A percentile compares a stretch with the other conserved stretches of the same genome.
phyloP scores from a whole-genome alignment of 306 rosid genomes.

The Cicer pinnatifidum region DNA sequence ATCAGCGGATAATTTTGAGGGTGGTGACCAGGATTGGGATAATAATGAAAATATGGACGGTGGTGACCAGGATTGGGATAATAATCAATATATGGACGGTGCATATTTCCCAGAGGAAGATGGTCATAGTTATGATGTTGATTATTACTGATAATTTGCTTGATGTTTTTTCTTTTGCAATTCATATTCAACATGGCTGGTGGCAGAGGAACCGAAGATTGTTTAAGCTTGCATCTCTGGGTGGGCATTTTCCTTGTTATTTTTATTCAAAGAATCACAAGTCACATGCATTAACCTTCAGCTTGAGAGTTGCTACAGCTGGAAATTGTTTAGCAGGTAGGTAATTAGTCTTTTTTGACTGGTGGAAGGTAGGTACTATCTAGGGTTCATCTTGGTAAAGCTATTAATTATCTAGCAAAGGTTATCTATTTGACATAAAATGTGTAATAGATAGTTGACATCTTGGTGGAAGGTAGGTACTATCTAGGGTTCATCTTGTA shows the following conservation, averaged over 20 bases:
- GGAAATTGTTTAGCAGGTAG: neutral
- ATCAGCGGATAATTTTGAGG: slow-evolving; percentile 36
- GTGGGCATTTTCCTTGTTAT: neutral
- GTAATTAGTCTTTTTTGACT: no score
- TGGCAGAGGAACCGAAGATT: neutral
- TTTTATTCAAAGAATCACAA: neutral
- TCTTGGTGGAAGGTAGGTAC: no score
- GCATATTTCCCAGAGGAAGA: slow-evolving; percentile 36
- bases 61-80: slow-evolving; percentile 16
- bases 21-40: slow-evolving; percentile 27
- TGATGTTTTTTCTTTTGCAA: slow-evolving; percentile 5
- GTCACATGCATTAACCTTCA: neutral
- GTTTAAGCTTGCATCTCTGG: slow-evolving; percentile 6
- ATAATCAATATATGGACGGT: slow-evolving; percentile 31
- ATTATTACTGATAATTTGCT: slow-evolving; percentile 22
- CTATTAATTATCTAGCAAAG: neutral
- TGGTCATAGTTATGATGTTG: slow-evolving; percentile 37
- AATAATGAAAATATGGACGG: slow-evolving; percentile 35
- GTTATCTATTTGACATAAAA: neutral
- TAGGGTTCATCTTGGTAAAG: slow-evolving; percentile 7
- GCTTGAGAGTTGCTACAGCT: neutral
- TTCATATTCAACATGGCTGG: slow-evolving; percentile 19
- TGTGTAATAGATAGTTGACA: neutral
- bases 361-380: neutral
- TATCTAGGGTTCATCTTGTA: no score